Evolutionary conservation across 139 green algal species (phyloP), one percentile per base, ranked within the genome.

Genomic region (Penium margaritaceum): DNA sequence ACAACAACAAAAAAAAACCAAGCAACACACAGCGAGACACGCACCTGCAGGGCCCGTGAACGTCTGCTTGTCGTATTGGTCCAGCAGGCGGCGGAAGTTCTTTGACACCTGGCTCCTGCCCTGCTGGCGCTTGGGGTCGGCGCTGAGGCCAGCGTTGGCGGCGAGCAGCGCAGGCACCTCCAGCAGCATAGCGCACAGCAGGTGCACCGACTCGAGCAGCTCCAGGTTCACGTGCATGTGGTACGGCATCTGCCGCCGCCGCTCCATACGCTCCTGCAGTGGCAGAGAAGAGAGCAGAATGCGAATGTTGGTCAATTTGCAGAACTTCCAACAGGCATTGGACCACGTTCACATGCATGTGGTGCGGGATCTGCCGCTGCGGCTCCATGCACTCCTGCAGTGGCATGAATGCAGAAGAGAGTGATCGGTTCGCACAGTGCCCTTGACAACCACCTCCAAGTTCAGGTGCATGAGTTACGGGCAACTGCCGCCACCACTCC

Each of bases 401-500:
- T n/a, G n/a, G n/a, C n/a, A n/a, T n/a, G n/a, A n/a, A n/a, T n/a
- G n/a, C n/a, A n/a, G n/a, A n/a, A n/a, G n/a, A n/a, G n/a, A n/a
- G n/a, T n/a, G n/a, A n/a, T n/a, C n/a, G n/a, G n/a, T n/a, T n/a
- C n/a, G n/a, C n/a, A n/a, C n/a, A n/a, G n/a, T n/a, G n/a, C n/a
- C n/a, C n/a, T n/a, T n/a, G n/a, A n/a, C n/a, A n/a, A n/a, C n/a
- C n/a, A n/a, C n/a, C 84, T 99, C 95, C 57, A 99, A 83, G 85
- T 95, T 96, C 88, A 99, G 96, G 86, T 99, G 95, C 90, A 97
- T 96, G 87, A 98, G 95, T 88, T 98, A 98, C 63, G 95, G n/a
- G 95, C 88, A 99, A 95, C 82, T 92, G 87, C 27, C 95, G 87
- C 15, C 91, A 83, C 69, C 92, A 88, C 86, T 99, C 95, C 21